These are phyloP conservation scores for Pseudevernia furfuracea DNA, from an alignment of 495 filamentous ascomycete species.

Conservation along the genomic window DNA sequence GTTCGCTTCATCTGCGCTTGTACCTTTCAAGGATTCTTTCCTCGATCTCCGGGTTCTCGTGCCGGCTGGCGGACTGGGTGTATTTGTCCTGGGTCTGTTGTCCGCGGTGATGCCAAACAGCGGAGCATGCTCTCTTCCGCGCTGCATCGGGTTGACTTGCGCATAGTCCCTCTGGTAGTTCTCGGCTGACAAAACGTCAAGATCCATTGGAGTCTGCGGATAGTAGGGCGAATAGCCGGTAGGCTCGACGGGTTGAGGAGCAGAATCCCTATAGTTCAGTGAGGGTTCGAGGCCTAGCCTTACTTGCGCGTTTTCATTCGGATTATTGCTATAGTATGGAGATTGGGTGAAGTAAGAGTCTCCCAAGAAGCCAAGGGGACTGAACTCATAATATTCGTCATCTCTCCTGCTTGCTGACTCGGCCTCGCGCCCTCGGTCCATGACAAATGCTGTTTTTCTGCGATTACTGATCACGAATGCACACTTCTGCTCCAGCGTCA, in stretches of 20 bases:
- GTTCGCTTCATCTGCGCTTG: constrained; percentile 10
- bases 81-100: background rate
- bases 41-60: constrained; percentile 10
- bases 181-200: constrained; percentile 15
- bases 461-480: constrained; percentile 11
- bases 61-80: constrained; percentile 1
- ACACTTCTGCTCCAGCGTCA: constrained; percentile 8
- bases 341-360: constrained; percentile 17
- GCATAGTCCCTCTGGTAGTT: constrained; percentile 15
- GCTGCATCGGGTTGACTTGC: background rate
- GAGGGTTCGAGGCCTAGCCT: background rate
- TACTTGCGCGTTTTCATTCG: constrained; percentile 8
- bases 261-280: background rate
- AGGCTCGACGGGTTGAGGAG: background rate
- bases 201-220: constrained; percentile 14
- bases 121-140: background rate
- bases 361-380: constrained; percentile 11
- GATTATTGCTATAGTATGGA: background rate
- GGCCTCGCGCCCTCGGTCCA: constrained; percentile 11
- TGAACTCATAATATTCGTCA: constrained; percentile 13
- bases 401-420: constrained; percentile 11
- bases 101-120: constrained; percentile 4
- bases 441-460: constrained; percentile 12
- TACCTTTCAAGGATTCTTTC: constrained; percentile 4
- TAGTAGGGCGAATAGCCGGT: constrained; percentile 4